Evolutionary conservation across 805 yeast genomes (phyloP).

Genomic region (Kuraishia hungarica): DNA sequence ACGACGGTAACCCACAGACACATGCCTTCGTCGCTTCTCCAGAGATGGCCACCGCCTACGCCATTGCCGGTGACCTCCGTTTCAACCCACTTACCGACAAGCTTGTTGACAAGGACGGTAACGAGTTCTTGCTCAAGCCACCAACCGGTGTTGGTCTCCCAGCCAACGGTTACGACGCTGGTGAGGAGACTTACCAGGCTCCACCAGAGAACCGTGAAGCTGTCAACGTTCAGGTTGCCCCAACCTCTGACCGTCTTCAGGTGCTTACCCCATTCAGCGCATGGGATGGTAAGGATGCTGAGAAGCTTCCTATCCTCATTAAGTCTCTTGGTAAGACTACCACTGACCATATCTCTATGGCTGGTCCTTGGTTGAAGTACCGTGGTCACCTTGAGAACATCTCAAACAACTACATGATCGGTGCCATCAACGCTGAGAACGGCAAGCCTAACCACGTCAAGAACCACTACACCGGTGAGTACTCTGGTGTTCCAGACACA

Average conservation of each 20-base stretch:
- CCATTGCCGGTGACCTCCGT: conserved; percentile 85
- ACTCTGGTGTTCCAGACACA: conserved; percentile 94
- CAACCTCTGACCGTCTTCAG: conserved; percentile 95
- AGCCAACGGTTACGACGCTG: conserved; percentile 47
- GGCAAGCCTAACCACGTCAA: conserved; percentile 86
- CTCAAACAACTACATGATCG: conserved; percentile 98
- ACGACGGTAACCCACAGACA: conserved; percentile 96
- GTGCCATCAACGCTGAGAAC: conserved; percentile 96
- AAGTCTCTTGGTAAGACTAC: conserved; percentile 97
- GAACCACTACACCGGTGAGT: conserved; percentile 88
- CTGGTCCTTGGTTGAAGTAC: conserved; percentile 99
- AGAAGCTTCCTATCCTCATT: conserved; percentile 84
- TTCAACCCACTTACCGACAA: conserved; percentile 88
- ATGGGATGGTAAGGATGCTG: conserved; percentile 95
- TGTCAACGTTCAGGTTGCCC: conserved; percentile 70
- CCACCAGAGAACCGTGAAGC: conserved; percentile 82
- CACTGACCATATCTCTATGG: conserved; percentile 99
- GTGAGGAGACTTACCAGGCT: conserved; percentile 90
- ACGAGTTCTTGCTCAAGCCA: conserved; percentile 67
- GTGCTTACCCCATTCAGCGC: conserved; percentile 86
- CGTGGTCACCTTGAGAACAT: conserved; percentile 99
- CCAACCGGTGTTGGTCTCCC: conserved; percentile 86
- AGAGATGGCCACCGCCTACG: conserved; percentile 94
- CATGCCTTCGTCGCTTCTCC: conserved; percentile 99
- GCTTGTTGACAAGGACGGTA: conserved; percentile 64